Base-by-base conservation (phyloP, 2,329 filamentous ascomycete genomes). In the Neofusicoccum ribis region DNA sequence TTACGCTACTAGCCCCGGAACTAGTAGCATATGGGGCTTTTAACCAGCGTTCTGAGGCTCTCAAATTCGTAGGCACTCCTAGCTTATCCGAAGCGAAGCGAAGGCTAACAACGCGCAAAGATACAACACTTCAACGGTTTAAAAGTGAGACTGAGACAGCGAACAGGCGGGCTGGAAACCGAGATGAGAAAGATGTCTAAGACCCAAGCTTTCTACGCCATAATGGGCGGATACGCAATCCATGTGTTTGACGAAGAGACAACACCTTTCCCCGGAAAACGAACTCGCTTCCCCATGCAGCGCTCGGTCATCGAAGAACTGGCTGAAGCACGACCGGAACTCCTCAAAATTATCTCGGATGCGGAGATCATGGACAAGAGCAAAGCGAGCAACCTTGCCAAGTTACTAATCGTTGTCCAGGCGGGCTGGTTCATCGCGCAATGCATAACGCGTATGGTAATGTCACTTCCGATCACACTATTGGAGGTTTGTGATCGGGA, bases 391-490 rank as follows among this genome's bases (percentile, higher is more conserved):
- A 20, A 20, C 8, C 27, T 73, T 1, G 71, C 69, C n/a, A 74
- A 76, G 63, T 60, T 67, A 27, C 50, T 75, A 8, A 70, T 71
- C 7, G 68, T 71, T 37, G 34, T 74, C 0, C 73, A 76, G 56
- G 73, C 72, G 5, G 67, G 66, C 70, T 78, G 74, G 74, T 71
- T 78, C 68, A 69, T 75, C 31, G 44, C 72, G 7, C 73, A 77
- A 63, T 68, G 69, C 8, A 66, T 74, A 12, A 69, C 66, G 14
- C 69, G 76, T 15, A 63, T 74, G 5, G 64, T 63, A 5, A 52
- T 65, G 34, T 37, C 68, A 6, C 64, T 76, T 2, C 72, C 74
- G 0, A 67, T 76, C 9, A 84, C 86, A 15, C 74, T 93, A 7
- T 17, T 56, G n/a, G 51, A 56, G 51, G 51, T 56, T 8, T 39